Evolutionary conservation across 1,284 basidiomycete genomes (phyloP), one percentile per base, ranked within the genome.

Genomic region (Sphagnurus paluster): DNA sequence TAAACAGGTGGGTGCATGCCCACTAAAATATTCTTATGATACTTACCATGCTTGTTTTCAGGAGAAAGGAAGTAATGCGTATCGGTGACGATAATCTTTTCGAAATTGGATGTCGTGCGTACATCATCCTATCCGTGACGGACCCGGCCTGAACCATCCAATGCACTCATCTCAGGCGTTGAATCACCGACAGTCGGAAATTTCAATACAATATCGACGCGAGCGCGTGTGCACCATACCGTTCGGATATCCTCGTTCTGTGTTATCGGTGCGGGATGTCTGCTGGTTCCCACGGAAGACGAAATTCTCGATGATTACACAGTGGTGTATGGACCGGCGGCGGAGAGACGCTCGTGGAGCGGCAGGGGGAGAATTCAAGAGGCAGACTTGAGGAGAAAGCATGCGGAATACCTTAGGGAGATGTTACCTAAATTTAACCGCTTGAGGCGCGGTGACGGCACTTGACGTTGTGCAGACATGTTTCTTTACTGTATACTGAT

Each of bases 61-160:
- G 87, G 56, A 69, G 80, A 38, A 90, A 88, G 59, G 84, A 87
- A 60, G 78, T 87, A n/a, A 91, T 98, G 85, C 76, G 80, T 14
- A 93, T 99, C 41, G 96, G 96, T 9, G 85, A 95, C 60, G 80
- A 88, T 48, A 98, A 98, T 64, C 72, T 93, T 42, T 96, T 99
- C 61, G 92, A 97, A 70, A 93, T 96, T 39, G 90, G 87, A 8
- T 92, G 87, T 65, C 84, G 92, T 90, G 60, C 56, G 88, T 80
- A 3, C 39, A 49, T 13, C 13, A 23, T 42, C 38, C 14, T 30
- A 38, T 28, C 30, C 16, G 20, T n/a, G 9, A 32, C 8, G 8
- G 24, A n/a, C n/a, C n/a, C n/a, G n/a, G n/a, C n/a, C n/a, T n/a
- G n/a, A n/a, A n/a, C n/a, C n/a, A n/a, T 26, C n/a, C 39, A 5